These are phyloP conservation scores for Moniliophthora roreri DNA, from an alignment of 1,284 basidiomycete species.

Conservation along the genomic window DNA sequence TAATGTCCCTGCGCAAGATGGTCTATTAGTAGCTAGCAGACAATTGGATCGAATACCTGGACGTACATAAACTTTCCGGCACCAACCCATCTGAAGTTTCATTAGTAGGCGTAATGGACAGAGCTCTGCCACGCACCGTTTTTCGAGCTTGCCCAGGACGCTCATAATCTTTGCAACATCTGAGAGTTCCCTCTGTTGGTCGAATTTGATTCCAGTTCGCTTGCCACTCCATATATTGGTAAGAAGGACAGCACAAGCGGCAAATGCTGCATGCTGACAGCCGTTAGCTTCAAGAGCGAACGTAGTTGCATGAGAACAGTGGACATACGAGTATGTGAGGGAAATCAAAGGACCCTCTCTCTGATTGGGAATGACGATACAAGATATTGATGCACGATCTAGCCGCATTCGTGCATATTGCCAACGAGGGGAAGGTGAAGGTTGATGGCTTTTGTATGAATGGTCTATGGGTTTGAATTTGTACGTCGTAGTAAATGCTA, in stretches of 20 bases:
- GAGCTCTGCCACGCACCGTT: slow-evolving; percentile 2
- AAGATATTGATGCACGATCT: no score
- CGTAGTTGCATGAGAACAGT: neutral
- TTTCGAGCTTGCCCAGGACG: neutral
- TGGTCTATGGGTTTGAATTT: no score
- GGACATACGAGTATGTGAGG: no score
- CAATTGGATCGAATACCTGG: no score
- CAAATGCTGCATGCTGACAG: neutral
- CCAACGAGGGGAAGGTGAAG: no score
- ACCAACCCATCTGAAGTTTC: slow-evolving; percentile 8
- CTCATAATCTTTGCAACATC: slow-evolving; percentile 1
- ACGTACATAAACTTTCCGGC: slow-evolving; percentile 16
- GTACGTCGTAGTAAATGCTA: no score
- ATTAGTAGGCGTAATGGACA: neutral
- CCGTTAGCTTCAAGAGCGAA: neutral
- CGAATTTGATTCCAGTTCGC: no score
- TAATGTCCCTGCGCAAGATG: slow-evolving; percentile 8
- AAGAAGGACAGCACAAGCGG: no score
- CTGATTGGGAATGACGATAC: neutral
- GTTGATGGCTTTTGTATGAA: no score
- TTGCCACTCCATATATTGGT: no score
- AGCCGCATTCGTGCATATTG: no score
- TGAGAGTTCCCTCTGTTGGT: neutral
- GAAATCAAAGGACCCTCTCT: neutral
- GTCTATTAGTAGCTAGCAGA: neutral